Evolutionary conservation across 2,329 filamentous ascomycete genomes (phyloP).

Genomic region (Phaeosphaeriaceae sp.): DNA sequence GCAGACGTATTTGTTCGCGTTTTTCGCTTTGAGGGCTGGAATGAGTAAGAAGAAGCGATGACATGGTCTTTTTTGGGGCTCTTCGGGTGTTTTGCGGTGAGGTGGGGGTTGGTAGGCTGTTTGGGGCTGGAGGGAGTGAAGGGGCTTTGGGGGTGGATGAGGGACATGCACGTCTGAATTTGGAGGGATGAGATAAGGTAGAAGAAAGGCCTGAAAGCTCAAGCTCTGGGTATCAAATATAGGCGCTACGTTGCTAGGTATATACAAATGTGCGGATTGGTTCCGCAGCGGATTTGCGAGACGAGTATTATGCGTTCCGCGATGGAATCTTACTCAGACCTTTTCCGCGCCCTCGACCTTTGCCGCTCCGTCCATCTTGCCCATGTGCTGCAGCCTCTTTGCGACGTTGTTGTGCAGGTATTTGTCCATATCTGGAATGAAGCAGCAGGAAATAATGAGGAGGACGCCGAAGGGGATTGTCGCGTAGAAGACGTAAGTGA

Average conservation of each 20-base stretch:
- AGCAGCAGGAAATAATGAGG: conserved; percentile 18
- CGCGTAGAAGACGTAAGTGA: conserved; percentile 29
- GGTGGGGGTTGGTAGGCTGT: neutral
- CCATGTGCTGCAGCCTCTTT: conserved; percentile 25
- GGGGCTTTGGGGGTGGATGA: no score
- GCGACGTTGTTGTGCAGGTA: conserved; percentile 31
- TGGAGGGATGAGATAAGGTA: no score
- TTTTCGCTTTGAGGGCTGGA: neutral
- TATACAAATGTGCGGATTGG: neutral
- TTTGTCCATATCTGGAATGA: conserved; percentile 32
- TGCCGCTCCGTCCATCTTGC: conserved; percentile 16
- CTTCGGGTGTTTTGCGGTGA: neutral
- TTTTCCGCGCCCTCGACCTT: conserved; percentile 14
- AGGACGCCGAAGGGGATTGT: conserved; percentile 33
- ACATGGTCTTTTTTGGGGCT: no score
- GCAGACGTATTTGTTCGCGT: neutral
- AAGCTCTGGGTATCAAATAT: neutral
- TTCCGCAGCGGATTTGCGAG: no score
- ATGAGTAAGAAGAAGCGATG: neutral
- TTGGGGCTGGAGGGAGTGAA: neutral
- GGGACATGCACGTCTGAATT: no score
- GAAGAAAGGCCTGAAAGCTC: neutral
- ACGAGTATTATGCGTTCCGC: neutral
- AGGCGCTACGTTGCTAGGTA: neutral
- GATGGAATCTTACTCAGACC: neutral